phyloP scores from a whole-genome alignment of 1,139 yeast genomes.

The Yamadazyma buinensis region DNA sequence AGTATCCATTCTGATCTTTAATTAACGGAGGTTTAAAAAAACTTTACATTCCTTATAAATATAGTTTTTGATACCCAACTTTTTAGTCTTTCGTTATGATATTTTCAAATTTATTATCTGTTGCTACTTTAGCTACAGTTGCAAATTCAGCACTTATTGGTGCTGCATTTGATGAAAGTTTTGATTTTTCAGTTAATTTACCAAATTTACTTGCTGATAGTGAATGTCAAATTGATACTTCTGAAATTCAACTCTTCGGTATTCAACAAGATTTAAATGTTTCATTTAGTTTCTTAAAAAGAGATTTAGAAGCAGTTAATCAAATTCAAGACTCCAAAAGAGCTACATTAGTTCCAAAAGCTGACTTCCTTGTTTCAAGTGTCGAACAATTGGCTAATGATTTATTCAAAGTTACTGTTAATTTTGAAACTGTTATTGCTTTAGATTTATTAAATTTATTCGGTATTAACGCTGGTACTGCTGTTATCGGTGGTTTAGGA shows the following conservation, averaged over 20 bases:
- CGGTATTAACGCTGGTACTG: constrained; percentile 20
- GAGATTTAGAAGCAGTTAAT: constrained; percentile 8
- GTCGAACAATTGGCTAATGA: constrained; percentile 22
- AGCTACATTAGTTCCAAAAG: constrained; percentile 22
- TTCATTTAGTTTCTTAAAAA: constrained; percentile 11
- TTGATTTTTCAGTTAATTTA: constrained; percentile 13
- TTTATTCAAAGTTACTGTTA: constrained; percentile 26
- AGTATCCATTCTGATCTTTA: no score
- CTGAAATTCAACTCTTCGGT: constrained; percentile 9
- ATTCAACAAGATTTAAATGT: constrained; percentile 8
- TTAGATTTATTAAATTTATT: constrained; percentile 20
- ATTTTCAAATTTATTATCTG: constrained; percentile 11
- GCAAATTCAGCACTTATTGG: constrained; percentile 8
- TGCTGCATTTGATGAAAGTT: constrained; percentile 9
- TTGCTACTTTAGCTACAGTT: constrained; percentile 12
- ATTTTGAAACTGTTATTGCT: constrained; percentile 21
- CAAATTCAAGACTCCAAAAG: constrained; percentile 11
- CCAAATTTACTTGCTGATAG: constrained; percentile 2
- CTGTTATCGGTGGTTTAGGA: constrained; percentile 17
- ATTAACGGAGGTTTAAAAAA: no score
- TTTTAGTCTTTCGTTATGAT: constrained; percentile 13
- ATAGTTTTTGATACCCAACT: constrained; percentile 3
- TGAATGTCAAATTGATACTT: constrained; percentile 1
- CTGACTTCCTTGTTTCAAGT: constrained; percentile 24
- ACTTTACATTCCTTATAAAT: no score